Evolutionary conservation across 129 eudicot species (phyloP).

Genomic region (Pseudognaphalium luteoalbum): DNA sequence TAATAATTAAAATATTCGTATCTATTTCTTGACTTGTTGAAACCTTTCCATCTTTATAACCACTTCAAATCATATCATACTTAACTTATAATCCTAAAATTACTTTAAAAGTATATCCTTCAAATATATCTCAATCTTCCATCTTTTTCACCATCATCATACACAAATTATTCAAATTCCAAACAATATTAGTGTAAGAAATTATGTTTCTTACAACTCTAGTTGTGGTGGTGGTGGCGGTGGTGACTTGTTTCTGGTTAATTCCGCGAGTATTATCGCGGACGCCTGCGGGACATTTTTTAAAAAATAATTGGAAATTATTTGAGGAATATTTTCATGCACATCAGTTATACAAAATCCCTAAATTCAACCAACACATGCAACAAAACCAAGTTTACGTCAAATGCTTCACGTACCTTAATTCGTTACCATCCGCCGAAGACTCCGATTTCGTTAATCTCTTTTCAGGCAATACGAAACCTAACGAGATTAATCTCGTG

Average conservation of each 20-base stretch:
- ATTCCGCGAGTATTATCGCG: conserved; percentile 38
- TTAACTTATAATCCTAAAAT: conserved; percentile 17
- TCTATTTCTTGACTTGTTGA: conserved; percentile 17
- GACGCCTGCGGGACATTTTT: conserved; percentile 36
- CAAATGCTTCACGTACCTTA: conserved; percentile 58
- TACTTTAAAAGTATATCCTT: conserved; percentile 15
- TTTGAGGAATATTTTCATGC: conserved; percentile 60
- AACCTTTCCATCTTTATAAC: not conserved
- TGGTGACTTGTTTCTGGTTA: conserved; percentile 30
- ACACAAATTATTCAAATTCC: not conserved
- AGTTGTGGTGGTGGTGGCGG: conserved; percentile 18
- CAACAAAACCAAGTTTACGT: conserved; percentile 81
- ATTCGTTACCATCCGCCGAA: conserved; percentile 60
- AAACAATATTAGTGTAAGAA: not conserved
- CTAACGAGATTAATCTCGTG: conserved; percentile 58
- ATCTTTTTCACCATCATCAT: not conserved
- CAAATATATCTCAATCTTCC: not conserved
- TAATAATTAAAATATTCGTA: not conserved
- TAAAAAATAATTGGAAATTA: conserved; percentile 44
- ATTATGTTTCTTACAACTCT: conserved; percentile 37
- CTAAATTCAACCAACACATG: conserved; percentile 76
- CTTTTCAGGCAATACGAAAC: conserved; percentile 52
- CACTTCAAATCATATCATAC: not conserved
- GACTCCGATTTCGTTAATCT: conserved; percentile 75
- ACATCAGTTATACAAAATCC: conserved; percentile 73